Conservation (phyloP, 495 filamentous ascomycete genomes). For the Podospora didyma region DNA sequence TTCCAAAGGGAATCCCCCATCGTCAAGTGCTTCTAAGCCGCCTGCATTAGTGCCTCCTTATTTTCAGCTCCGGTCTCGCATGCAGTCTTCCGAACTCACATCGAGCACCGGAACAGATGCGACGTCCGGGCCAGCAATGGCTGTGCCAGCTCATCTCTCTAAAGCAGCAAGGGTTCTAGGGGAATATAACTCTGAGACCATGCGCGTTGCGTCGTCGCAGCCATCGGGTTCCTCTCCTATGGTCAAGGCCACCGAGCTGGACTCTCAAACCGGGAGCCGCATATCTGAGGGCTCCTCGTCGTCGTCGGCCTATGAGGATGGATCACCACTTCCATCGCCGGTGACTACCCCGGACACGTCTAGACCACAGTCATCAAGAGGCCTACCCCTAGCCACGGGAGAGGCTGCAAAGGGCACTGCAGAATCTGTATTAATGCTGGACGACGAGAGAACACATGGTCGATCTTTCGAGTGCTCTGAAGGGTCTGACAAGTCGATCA, state of each 20-base stretch:
- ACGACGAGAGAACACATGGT: slow-evolving; percentile 23
- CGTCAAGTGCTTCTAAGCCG: background rate
- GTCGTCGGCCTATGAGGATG: slow-evolving; percentile 42
- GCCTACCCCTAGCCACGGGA: slow-evolving; percentile 10
- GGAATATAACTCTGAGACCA: slow-evolving; percentile 7
- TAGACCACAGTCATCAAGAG: slow-evolving; percentile 40
- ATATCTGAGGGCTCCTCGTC: slow-evolving; percentile 42
- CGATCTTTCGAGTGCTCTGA: slow-evolving; percentile 11
- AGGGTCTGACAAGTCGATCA: slow-evolving; percentile 20
- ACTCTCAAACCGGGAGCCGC: slow-evolving; percentile 12
- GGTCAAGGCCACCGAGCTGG: slow-evolving; percentile 11
- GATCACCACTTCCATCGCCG: slow-evolving; percentile 35
- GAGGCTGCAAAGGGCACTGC: slow-evolving; percentile 4
- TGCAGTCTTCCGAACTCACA: slow-evolving; percentile 8
- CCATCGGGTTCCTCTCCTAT: background rate
- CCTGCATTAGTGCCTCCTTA: slow-evolving; percentile 11
- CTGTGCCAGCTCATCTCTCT: background rate
- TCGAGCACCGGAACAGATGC: background rate
- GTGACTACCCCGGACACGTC: slow-evolving; percentile 45
- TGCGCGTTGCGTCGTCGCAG: background rate
- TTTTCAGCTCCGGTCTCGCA: slow-evolving; percentile 11
- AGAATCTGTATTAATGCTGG: background rate
- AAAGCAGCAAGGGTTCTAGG: background rate
- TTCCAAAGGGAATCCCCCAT: slow-evolving; percentile 6
- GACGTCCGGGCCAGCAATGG: background rate